Evolutionary conservation across 1,284 basidiomycete species (phyloP).

Genomic region (Papiliotrema laurentii): DNA sequence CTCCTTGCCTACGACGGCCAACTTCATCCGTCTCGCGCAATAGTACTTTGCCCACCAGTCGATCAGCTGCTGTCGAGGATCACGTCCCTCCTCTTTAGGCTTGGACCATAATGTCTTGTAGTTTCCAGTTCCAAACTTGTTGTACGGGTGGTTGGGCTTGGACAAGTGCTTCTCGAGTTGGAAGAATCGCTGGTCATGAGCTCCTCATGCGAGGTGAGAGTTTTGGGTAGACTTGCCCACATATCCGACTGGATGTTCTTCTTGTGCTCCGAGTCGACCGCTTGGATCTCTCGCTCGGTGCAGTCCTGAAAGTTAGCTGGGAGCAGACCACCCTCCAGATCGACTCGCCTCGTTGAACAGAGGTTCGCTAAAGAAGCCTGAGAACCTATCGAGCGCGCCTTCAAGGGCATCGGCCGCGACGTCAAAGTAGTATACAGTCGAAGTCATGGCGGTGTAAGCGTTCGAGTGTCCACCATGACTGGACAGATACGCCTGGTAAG

Average conservation of each 20-base stretch:
- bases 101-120: constrained; percentile 71
- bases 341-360: constrained; percentile 62
- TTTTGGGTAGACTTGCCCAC: constrained; percentile 55
- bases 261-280: constrained; percentile 97
- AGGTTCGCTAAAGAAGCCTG: constrained; percentile 91
- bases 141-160: constrained; percentile 76
- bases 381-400: constrained; percentile 84
- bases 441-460: constrained; percentile 87
- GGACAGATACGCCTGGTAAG: constrained; percentile 84
- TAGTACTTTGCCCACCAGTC: constrained; percentile 95
- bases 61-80: constrained; percentile 83
- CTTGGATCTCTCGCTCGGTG: constrained; percentile 90
- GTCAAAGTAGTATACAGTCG: constrained; percentile 82
- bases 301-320: constrained; percentile 55
- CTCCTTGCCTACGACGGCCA: constrained; percentile 88
- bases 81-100: constrained; percentile 60
- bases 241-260: constrained; percentile 94
- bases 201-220: neutral
- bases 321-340: neutral
- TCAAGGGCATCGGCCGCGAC: constrained; percentile 80
- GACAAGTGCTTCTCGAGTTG: constrained; percentile 91
- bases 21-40: constrained; percentile 87
- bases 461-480: constrained; percentile 90
- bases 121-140: constrained; percentile 89
- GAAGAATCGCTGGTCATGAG: constrained; percentile 69